These are phyloP conservation scores for Omphalotus olearius DNA, from an alignment of 1,284 basidiomycete species.

Conservation along the genomic window DNA sequence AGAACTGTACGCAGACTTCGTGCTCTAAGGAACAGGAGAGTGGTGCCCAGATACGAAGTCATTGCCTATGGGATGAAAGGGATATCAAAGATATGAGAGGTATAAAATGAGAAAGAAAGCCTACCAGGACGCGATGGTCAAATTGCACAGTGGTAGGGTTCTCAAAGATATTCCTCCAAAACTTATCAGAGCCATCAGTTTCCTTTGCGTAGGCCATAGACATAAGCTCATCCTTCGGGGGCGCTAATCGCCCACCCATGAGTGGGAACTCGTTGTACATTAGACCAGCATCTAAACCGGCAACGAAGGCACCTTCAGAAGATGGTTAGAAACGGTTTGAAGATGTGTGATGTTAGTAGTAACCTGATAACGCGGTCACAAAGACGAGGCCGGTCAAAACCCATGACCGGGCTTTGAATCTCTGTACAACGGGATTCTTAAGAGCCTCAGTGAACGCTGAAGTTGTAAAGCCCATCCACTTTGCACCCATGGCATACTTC, in stretches of 20 bases:
- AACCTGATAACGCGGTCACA: constrained; percentile 87
- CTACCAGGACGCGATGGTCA: constrained; percentile 87
- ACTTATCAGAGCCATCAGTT: constrained; percentile 67
- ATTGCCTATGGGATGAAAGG: constrained; percentile 53
- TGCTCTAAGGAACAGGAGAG: constrained; percentile 49
- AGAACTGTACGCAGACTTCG: constrained; percentile 47
- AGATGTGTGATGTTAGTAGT: constrained; percentile 12
- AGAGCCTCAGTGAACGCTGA: constrained; percentile 36
- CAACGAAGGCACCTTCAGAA: constrained; percentile 87
- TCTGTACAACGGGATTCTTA: constrained; percentile 49
- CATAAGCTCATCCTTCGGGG: constrained; percentile 83
- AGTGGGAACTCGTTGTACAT: constrained; percentile 97
- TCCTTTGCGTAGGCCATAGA: constrained; percentile 70
- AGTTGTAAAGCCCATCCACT: constrained; percentile 40
- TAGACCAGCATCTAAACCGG: constrained; percentile 94
- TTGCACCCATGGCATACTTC: constrained; percentile 56
- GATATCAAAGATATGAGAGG: neutral
- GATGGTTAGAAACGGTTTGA: constrained; percentile 12
- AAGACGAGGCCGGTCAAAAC: constrained; percentile 76
- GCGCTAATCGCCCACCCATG: constrained; percentile 89
- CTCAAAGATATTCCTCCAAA: constrained; percentile 94
- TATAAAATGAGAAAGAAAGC: constrained; percentile 2
- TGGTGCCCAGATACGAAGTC: constrained; percentile 74
- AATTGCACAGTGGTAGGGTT: constrained; percentile 99
- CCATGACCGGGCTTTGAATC: constrained; percentile 60